phyloP scores from a whole-genome alignment of 257 asterid genomes.

The Schizonepeta tenuifolia region DNA sequence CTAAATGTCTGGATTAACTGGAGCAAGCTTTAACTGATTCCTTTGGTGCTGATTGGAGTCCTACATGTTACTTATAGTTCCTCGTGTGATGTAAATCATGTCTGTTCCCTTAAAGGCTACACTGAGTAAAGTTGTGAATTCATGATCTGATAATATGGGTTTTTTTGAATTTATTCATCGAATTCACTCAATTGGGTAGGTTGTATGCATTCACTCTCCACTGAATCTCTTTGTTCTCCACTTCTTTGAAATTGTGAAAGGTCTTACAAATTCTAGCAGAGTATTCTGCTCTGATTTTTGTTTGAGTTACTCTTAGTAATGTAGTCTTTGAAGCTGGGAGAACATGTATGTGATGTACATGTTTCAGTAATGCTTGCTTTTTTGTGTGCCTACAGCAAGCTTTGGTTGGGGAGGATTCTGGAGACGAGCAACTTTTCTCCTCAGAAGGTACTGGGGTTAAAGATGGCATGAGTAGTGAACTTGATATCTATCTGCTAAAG shows the following conservation, averaged over 20 bases:
- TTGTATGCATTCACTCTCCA: conserved; percentile 11
- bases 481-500: conserved; percentile 68
- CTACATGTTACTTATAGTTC: conserved; percentile 17
- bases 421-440: conserved; percentile 84
- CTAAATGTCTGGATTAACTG: conserved; percentile 21
- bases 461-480: conserved; percentile 66
- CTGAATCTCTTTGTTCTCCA: conserved; percentile 24
- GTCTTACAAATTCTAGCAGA: conserved; percentile 19
- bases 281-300: conserved; percentile 13
- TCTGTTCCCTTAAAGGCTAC: conserved; percentile 3
- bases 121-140: conserved; percentile 14
- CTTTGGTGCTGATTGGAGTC: conserved; percentile 25
- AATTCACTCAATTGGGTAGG: conserved; percentile 3
- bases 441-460: conserved; percentile 52
- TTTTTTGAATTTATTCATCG: not conserved
- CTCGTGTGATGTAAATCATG: not conserved
- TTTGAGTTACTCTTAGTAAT: conserved; percentile 22
- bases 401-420: conserved; percentile 96
- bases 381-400: conserved; percentile 75
- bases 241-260: conserved; percentile 12
- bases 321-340: conserved; percentile 1
- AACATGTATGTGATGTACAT: conserved; percentile 24
- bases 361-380: conserved; percentile 35
- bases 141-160: conserved; percentile 12
- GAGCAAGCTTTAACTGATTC: conserved; percentile 21